Conservation (phyloP, 805 yeast genomes). For the Candida bentonensis region DNA sequence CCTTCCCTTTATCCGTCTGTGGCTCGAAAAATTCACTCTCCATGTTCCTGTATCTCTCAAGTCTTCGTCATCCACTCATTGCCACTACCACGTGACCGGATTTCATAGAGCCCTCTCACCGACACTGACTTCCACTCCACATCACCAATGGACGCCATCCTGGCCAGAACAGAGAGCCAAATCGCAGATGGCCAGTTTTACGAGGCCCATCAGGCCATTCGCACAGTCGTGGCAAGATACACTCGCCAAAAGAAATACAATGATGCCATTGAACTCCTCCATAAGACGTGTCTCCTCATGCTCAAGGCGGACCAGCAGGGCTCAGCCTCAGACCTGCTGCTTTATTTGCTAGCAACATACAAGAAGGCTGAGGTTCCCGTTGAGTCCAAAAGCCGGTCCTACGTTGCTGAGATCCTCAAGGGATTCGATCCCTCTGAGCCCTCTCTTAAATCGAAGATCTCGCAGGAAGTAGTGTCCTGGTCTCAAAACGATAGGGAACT, state of each 20-base stretch:
- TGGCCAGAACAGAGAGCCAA: slow-evolving; percentile 19
- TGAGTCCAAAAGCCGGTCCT: slow-evolving; percentile 31
- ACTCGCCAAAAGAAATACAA: slow-evolving; percentile 51
- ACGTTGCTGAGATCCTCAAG: slow-evolving; percentile 29
- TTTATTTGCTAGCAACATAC: slow-evolving; percentile 60
- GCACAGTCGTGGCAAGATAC: slow-evolving; percentile 80
- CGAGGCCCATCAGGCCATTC: slow-evolving; percentile 90
- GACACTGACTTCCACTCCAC: too few relatives aligned
- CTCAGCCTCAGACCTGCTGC: slow-evolving; percentile 63
- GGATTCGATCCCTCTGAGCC: slow-evolving; percentile 39
- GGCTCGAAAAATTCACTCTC: too few relatives aligned
- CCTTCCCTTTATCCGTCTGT: too few relatives aligned
- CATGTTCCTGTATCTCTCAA: too few relatives aligned
- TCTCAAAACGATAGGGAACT: slow-evolving; percentile 64
- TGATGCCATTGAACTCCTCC: slow-evolving; percentile 62
- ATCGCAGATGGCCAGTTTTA: slow-evolving; percentile 67
- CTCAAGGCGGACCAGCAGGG: slow-evolving; percentile 61
- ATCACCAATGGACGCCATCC: slow-evolving; percentile 14
- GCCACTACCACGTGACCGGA: too few relatives aligned
- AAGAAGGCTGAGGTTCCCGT: slow-evolving; percentile 33
- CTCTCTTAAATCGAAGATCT: slow-evolving; percentile 43
- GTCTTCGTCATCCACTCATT: too few relatives aligned
- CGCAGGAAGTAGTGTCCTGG: slow-evolving; percentile 54
- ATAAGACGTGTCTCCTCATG: slow-evolving; percentile 56
- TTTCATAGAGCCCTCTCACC: too few relatives aligned